Percentiles rank a stretch among this genome's conserved stretches.
phyloP scores from a whole-genome alignment of 768 basidiomycete genomes.

The Suillus sp. region DNA sequence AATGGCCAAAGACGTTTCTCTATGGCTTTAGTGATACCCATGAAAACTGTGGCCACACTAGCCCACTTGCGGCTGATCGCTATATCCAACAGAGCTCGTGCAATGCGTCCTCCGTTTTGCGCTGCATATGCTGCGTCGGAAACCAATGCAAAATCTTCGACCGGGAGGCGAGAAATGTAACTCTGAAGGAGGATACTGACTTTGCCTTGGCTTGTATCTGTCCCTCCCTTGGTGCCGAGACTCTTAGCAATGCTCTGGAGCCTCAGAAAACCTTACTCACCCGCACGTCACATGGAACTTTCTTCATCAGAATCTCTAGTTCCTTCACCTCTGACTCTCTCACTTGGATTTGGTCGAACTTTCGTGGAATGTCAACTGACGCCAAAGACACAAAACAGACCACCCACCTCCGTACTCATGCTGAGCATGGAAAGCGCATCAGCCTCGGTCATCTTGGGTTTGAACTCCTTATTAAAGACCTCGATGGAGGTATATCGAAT shows the following conservation, averaged over 20 bases:
- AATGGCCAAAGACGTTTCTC: constrained; percentile 95
- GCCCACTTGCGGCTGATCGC: constrained; percentile 94
- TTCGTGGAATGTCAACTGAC: constrained; percentile 3
- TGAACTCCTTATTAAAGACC: constrained; percentile 79
- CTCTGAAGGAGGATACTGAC: constrained; percentile 95
- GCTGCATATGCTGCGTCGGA: constrained; percentile 94
- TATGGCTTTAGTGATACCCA: constrained; percentile 91
- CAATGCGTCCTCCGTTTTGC: constrained; percentile 93
- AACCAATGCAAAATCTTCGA: constrained; percentile 95
- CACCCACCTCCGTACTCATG: constrained; percentile 82
- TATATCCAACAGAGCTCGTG: constrained; percentile 93
- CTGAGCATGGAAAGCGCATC: constrained; percentile 87
- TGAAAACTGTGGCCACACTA: constrained; percentile 71
- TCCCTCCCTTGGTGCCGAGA: constrained; percentile 53
- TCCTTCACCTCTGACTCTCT: constrained; percentile 89
- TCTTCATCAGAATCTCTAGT: constrained; percentile 66
- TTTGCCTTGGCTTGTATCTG: constrained; percentile 71
- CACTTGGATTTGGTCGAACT: constrained; percentile 96
- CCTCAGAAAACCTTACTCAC: constrained; percentile 40
- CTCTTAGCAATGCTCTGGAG: not conserved
- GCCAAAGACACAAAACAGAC: not conserved
- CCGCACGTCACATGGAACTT: constrained; percentile 79
- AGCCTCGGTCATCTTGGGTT: constrained; percentile 87
- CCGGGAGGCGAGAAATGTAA: constrained; percentile 74
- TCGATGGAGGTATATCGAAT: constrained; percentile 85